These are phyloP conservation scores for Cystobasidium slooffiae DNA, from an alignment of 1,284 basidiomycete species.

Conservation along the genomic window DNA sequence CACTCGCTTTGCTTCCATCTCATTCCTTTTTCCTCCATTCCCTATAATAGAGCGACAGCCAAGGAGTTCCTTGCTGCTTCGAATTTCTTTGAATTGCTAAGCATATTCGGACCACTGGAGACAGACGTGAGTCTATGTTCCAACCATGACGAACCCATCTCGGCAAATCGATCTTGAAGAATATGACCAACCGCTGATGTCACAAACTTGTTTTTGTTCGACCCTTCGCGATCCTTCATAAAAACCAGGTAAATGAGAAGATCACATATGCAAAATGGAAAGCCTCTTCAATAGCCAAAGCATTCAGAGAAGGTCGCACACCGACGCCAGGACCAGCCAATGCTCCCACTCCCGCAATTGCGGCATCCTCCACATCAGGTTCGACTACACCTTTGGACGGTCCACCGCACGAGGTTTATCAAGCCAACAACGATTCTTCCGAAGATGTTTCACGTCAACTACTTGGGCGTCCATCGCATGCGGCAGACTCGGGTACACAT, in stretches of 20 bases:
- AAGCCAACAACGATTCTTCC: slow-evolving; percentile 7
- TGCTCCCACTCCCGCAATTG: slow-evolving; percentile 7
- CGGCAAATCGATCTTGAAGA: too few species aligned
- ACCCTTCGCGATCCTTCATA: background rate
- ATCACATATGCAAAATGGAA: slow-evolving; percentile 91
- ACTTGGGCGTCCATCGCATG: background rate
- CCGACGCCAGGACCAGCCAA: slow-evolving; percentile 63
- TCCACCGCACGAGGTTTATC: background rate
- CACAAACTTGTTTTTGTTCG: background rate
- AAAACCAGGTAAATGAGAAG: slow-evolving; percentile 70
- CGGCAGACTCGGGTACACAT: background rate
- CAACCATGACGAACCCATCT: background rate
- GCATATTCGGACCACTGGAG: slow-evolving; percentile 66
- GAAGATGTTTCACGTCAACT: slow-evolving; percentile 34
- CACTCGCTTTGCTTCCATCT: too few species aligned
- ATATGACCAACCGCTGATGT: background rate
- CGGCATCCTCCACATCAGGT: background rate
- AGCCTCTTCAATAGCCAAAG: slow-evolving; percentile 83
- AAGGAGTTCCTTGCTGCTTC: slow-evolving; percentile 85
- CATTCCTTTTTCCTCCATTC: background rate
- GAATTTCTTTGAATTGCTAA: slow-evolving; percentile 82
- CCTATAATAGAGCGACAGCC: slow-evolving; percentile 69
- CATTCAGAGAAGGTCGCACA: slow-evolving; percentile 79
- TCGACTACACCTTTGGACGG: slow-evolving; percentile 1
- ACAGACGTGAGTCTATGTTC: slow-evolving; percentile 52